These are phyloP conservation scores for Amanita jacksonii DNA, from an alignment of 768 basidiomycete genomes.

Conservation along the genomic window DNA sequence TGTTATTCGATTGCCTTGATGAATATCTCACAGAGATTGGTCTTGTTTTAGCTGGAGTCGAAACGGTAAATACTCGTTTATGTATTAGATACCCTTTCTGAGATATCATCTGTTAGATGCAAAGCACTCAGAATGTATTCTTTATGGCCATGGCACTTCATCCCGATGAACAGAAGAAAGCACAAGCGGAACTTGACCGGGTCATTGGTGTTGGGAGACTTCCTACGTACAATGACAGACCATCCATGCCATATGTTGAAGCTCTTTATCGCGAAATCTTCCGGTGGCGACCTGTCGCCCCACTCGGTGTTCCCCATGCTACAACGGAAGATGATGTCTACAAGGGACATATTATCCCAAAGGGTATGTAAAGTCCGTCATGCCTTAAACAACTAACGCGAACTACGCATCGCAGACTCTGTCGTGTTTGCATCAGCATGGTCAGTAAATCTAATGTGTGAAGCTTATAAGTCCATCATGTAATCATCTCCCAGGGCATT, in stretches of 20 bases:
- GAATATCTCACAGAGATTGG: neutral
- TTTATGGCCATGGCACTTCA: slow-evolving; percentile 5
- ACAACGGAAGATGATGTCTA: slow-evolving; percentile 2
- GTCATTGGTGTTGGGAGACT: slow-evolving; percentile 10
- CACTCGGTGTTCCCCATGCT: neutral
- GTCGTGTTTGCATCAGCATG: neutral
- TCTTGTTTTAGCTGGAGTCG: neutral
- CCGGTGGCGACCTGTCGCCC: slow-evolving; percentile 6
- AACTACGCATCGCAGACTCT: neutral
- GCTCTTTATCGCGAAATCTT: slow-evolving; percentile 6
- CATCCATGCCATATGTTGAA: slow-evolving; percentile 7
- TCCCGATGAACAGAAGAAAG: slow-evolving; percentile 8
- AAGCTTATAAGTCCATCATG: neutral
- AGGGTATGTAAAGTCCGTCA: neutral
- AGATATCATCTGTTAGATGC: no score
- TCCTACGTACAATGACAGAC: slow-evolving; percentile 6
- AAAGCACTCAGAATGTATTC: no score
- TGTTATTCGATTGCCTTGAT: neutral
- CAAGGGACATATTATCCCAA: slow-evolving; percentile 2
- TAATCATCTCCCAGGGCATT: neutral
- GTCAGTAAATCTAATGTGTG: neutral
- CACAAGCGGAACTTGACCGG: slow-evolving; percentile 11
- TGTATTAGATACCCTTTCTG: no score
- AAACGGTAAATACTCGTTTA: neutral
- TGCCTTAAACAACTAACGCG: neutral